Evolutionary conservation across 495 filamentous ascomycete genomes (phyloP).

Genomic region (Terfezia boudieri): DNA sequence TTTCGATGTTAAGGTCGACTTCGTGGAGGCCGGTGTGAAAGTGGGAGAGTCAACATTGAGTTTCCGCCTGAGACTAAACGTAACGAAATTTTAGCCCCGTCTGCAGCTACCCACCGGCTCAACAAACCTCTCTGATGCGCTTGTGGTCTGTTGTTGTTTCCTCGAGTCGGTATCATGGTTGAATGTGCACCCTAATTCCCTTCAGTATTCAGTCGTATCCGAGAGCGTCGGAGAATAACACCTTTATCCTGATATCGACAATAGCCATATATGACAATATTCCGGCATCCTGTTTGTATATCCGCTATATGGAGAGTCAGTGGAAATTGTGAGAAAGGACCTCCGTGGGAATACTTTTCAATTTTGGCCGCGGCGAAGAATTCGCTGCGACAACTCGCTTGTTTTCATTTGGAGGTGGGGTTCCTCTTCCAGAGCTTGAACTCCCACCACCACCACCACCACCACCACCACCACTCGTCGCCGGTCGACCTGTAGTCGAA

Average conservation of each 20-base stretch:
- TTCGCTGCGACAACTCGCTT: slow-evolving; percentile 11
- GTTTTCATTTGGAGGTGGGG: slow-evolving; percentile 15
- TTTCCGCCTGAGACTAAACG: slow-evolving; percentile 38
- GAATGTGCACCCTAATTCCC: slow-evolving; percentile 51
- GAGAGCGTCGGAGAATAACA: slow-evolving; percentile 17
- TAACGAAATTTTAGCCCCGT: slow-evolving; percentile 1
- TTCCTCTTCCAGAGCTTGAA: slow-evolving; percentile 14
- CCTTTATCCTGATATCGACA: slow-evolving; percentile 78
- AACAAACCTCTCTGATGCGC: neutral
- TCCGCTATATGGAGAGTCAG: neutral
- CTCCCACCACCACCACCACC: slow-evolving; percentile 7
- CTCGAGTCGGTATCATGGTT: slow-evolving; percentile 49
- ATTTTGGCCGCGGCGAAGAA: slow-evolving; percentile 16
- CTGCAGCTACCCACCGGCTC: neutral
- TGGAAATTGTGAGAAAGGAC: neutral
- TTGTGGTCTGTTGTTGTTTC: slow-evolving; percentile 40
- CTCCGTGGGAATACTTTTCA: slow-evolving; percentile 9
- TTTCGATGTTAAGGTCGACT: slow-evolving; percentile 55
- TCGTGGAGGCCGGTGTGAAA: slow-evolving; percentile 53
- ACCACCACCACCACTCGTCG: slow-evolving; percentile 13
- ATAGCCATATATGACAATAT: slow-evolving; percentile 82
- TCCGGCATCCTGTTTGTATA: slow-evolving; percentile 63
- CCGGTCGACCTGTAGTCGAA: slow-evolving; percentile 14
- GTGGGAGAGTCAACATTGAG: slow-evolving; percentile 93
- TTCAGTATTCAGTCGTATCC: slow-evolving; percentile 1